Percentiles rank a stretch among this genome's conserved stretches.
phyloP scores from a whole-genome alignment of 306 rosid species.

The Cyclanthera cordifolia region DNA sequence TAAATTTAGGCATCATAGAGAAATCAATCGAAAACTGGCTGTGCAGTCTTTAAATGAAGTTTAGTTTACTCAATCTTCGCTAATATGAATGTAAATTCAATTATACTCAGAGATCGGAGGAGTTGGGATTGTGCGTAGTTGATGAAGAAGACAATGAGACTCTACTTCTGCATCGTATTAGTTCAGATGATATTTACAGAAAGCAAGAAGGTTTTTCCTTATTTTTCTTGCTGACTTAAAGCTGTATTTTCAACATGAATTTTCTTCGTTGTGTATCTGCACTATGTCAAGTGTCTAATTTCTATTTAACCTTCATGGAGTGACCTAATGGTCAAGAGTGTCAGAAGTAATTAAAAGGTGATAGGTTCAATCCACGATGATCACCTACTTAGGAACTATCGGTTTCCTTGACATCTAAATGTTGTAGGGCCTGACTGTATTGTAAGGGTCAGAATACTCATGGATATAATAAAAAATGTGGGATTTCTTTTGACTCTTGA shows the following conservation, averaged over 20 bases:
- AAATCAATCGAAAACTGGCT: neutral
- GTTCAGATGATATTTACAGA: slow-evolving; percentile 72
- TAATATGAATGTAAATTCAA: slow-evolving; percentile 12
- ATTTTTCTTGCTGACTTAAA: neutral
- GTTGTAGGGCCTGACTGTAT: too few relatives aligned
- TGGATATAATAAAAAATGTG: too few relatives aligned
- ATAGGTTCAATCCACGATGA: too few relatives aligned
- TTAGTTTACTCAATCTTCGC: slow-evolving; percentile 9
- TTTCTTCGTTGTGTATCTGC: neutral
- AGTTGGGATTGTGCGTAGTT: slow-evolving; percentile 66
- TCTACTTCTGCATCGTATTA: slow-evolving; percentile 71
- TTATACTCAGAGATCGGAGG: slow-evolving; percentile 69
- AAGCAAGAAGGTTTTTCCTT: slow-evolving; percentile 82
- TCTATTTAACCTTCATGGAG: too few relatives aligned
- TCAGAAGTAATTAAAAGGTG: too few relatives aligned
- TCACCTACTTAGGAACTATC: too few relatives aligned
- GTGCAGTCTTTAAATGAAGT: slow-evolving; percentile 1
- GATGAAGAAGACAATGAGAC: slow-evolving; percentile 89
- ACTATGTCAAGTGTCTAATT: neutral
- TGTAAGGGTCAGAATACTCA: too few relatives aligned
- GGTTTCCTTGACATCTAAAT: too few relatives aligned
- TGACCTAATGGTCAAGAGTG: too few relatives aligned
- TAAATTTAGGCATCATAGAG: too few relatives aligned
- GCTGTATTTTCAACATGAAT: neutral
- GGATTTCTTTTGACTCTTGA: neutral